Evolutionary conservation across 2,329 filamentous ascomycete species (phyloP), one percentile per base, ranked within the genome.

Genomic region (Talaromyces islandicus): DNA sequence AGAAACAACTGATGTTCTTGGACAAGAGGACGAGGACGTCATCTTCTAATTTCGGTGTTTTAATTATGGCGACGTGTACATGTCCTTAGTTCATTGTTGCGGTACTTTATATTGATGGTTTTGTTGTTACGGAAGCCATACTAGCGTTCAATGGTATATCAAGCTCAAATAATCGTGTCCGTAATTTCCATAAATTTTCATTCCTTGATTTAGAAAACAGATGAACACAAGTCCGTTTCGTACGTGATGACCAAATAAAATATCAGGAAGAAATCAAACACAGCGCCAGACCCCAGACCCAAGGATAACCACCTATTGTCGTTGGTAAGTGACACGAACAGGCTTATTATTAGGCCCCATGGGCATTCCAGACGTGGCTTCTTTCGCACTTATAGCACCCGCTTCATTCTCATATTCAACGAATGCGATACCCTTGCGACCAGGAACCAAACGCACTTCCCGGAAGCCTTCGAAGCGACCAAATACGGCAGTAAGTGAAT

Each of bases 251-350:
- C 48, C 35, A 29, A 52, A 17, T 17, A 52, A 52, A 24, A 51
- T 4, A 17, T 51, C 24, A 51, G 19, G 41, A 51, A 29, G 48
- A 51, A 27, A 52, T n/a, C 7, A 52, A 52, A 29, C 48, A 52
- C 27, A 21, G 27, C 48, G 48, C 48, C 48, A 19, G 27, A 52
- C 48, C 48, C 48, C 48, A 52, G 10, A 52, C 25, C 48, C 48
- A 29, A 27, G 24, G 24, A 52, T 60, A 60, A 27, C 12, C 32
- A 12, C 57, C 74, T 82, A 96, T 80, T 96, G 90, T 70, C 92
- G 84, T 79, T 97, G 94, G 82, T 96, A 99, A 14, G 94, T 97
- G 65, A 99, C 92, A 79, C 94, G 95, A 75, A 99, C 91, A 7
- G 86, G 81, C 77, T 91, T 90, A 66, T 84, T 84, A 52, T 86